Evolutionary conservation across 148 eudicot species (phyloP).

Genomic region (Diospyros kaki): DNA sequence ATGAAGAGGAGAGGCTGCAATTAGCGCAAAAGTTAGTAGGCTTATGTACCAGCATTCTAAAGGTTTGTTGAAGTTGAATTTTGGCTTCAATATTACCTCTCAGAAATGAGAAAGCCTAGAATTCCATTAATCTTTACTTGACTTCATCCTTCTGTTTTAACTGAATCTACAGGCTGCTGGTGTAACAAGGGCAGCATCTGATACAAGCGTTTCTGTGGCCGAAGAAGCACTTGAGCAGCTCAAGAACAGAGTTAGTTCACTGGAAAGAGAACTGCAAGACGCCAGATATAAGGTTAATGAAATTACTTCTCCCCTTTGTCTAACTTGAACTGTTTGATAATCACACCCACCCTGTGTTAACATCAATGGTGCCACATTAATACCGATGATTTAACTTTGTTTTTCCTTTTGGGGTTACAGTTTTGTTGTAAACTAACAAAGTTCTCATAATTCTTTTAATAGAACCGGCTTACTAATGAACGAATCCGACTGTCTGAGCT

Average conservation of each 20-base stretch:
- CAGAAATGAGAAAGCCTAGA: neutral
- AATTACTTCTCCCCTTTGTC: neutral
- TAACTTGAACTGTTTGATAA: too few relatives aligned
- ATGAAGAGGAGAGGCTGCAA: conserved; percentile 67
- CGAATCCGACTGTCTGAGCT: conserved; percentile 56
- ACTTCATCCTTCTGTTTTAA: neutral
- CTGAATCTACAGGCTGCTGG: conserved; percentile 62
- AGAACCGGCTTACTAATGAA: conserved; percentile 59
- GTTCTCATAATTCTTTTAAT: conserved; percentile 5
- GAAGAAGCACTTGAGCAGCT: conserved; percentile 74
- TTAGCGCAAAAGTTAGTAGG: conserved; percentile 60
- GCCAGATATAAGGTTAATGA: conserved; percentile 49
- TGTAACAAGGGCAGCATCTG: conserved; percentile 44
- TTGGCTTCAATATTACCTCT: neutral
- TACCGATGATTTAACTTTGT: too few relatives aligned
- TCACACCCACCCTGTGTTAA: too few relatives aligned
- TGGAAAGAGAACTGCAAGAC: conserved; percentile 71
- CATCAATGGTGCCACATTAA: too few relatives aligned
- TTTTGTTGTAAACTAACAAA: neutral
- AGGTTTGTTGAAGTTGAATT: conserved; percentile 36
- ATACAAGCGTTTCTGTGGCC: conserved; percentile 44
- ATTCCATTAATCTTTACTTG: neutral
- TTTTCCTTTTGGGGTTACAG: too few relatives aligned
- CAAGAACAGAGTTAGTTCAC: conserved; percentile 28
- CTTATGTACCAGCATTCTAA: conserved; percentile 71